These are phyloP conservation scores for Lentinus brumalis DNA, from an alignment of 768 basidiomycete species.

Conservation along the genomic window DNA sequence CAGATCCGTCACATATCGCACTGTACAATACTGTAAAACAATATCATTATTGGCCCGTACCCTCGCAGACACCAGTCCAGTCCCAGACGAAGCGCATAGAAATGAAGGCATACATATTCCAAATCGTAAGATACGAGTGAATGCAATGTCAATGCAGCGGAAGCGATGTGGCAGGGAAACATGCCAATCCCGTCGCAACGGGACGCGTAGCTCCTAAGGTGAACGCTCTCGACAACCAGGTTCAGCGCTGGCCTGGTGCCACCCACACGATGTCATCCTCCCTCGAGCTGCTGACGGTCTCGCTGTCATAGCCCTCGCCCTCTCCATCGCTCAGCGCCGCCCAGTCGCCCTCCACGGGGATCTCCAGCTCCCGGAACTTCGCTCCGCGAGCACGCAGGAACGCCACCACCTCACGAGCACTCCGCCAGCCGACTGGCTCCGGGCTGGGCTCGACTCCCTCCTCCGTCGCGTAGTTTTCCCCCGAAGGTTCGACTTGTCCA, in stretches of 20 bases:
- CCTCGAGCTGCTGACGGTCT: constrained; percentile 11
- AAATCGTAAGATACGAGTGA: not conserved
- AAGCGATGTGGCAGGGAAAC: not conserved
- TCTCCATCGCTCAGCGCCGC: constrained; percentile 65
- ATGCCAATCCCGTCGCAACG: not conserved
- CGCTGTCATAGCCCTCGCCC: constrained; percentile 38
- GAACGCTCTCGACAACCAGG: not conserved
- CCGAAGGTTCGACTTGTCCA: constrained; percentile 37
- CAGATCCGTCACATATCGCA: not conserved
- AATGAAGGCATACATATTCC: not conserved
- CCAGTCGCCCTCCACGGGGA: constrained; percentile 67
- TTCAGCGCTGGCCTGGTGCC: constrained; percentile 10
- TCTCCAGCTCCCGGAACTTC: constrained; percentile 55
- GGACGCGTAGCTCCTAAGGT: no score
- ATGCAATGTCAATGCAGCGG: not conserved
- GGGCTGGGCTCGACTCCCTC: constrained; percentile 17
- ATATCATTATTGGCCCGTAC: constrained; percentile 9
- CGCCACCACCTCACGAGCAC: constrained; percentile 67
- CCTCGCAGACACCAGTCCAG: not conserved
- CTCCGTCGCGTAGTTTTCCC: constrained; percentile 26
- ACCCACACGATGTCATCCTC: constrained; percentile 18
- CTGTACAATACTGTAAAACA: constrained; percentile 13
- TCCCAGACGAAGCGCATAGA: not conserved
- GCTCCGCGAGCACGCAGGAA: constrained; percentile 76
- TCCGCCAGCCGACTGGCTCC: constrained; percentile 53